phyloP scores from a whole-genome alignment of 2,329 filamentous ascomycete genomes.

The Pseudocercospora pini-densiflorae region DNA sequence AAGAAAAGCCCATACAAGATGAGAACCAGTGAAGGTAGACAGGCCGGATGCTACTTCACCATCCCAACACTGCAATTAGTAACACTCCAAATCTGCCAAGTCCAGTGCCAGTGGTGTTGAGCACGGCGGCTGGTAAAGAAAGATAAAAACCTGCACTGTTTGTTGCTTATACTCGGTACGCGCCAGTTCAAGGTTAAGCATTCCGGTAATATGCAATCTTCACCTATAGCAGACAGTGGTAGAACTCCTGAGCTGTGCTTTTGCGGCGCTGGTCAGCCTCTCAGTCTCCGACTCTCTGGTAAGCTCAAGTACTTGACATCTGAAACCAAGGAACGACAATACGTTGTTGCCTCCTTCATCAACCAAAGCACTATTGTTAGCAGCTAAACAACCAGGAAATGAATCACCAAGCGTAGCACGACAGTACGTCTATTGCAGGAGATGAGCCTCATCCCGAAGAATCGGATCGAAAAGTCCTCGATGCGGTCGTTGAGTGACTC shows the following conservation, averaged over 20 bases:
- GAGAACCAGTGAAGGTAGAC: neutral
- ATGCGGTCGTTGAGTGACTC: neutral
- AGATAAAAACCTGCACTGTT: neutral
- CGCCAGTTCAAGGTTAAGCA: neutral
- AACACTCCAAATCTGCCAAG: neutral
- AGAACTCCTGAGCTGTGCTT: slow-evolving; percentile 2
- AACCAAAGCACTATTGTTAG: neutral
- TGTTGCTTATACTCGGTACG: neutral
- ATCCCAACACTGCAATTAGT: neutral
- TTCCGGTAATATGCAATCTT: neutral
- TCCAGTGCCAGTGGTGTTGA: neutral
- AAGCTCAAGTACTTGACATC: neutral
- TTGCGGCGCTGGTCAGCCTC: neutral
- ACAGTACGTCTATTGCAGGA: neutral
- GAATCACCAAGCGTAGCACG: neutral
- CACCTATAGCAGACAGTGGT: neutral
- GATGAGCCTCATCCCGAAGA: neutral
- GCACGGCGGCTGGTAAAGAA: neutral
- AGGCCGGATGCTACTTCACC: neutral
- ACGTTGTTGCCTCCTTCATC: neutral
- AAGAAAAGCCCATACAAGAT: neutral
- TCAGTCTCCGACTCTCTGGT: neutral
- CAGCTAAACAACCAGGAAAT: neutral
- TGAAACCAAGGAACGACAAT: slow-evolving; percentile 3
- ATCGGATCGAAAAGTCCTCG: neutral